A percentile compares a stretch with the other conserved stretches of the same genome.
Conservation (phyloP, 345 rosid genomes). For the Gossypium herbaceum region DNA sequence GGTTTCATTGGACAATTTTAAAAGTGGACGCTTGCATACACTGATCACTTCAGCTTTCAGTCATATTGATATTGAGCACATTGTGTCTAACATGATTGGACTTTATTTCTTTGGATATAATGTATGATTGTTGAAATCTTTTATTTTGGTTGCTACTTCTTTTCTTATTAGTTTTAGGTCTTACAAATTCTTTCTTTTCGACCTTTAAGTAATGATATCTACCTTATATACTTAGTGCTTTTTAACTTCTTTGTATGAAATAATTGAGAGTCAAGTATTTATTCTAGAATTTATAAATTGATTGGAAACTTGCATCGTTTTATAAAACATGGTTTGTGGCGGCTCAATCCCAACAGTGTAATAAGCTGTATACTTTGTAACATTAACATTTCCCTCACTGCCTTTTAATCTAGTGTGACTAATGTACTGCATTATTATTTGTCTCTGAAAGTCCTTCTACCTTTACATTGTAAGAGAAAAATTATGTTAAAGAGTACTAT, state of each 20-base stretch:
- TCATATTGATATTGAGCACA: conserved; percentile 61
- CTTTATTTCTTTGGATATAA: conserved; percentile 81
- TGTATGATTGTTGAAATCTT: conserved; percentile 42
- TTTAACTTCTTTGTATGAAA: not conserved
- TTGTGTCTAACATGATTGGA: conserved; percentile 80
- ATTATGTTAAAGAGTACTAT: not conserved
- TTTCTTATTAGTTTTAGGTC: conserved; percentile 7
- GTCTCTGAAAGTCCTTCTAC: not conserved
- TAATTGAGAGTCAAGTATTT: not conserved
- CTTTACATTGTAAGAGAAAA: not conserved
- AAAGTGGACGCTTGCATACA: conserved; percentile 60
- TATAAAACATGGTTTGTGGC: not conserved
- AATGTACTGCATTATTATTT: not conserved
- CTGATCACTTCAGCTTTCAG: conserved; percentile 85
- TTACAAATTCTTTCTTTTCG: not conserved
- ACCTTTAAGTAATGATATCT: conserved; percentile 17
- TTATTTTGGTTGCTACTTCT: conserved; percentile 8
- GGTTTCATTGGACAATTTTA: conserved; percentile 78
- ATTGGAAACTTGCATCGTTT: not conserved
- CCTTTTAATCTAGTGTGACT: not conserved
- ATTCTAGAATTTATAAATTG: not conserved
- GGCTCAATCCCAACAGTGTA: not conserved
- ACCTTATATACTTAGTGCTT: not conserved
- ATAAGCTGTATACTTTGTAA: not conserved
- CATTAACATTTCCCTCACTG: not conserved